A percentile compares a stretch with the other conserved stretches of the same genome.
Evolutionary conservation across 2,329 filamentous ascomycete genomes (phyloP).

Genomic region (Fusarium virguliforme): DNA sequence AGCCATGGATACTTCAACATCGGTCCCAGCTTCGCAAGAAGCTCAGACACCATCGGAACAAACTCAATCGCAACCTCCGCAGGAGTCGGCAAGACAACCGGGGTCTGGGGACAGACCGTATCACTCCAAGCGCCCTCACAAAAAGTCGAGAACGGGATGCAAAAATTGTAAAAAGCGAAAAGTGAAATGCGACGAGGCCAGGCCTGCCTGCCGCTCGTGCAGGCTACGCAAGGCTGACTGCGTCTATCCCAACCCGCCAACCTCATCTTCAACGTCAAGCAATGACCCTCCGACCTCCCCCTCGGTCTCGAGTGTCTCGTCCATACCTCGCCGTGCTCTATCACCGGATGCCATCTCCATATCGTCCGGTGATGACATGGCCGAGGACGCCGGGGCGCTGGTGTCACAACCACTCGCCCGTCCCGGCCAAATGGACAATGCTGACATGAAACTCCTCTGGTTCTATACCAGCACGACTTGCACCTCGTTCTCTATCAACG

Average conservation of each 20-base stretch:
- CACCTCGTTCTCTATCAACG: conserved; percentile 63
- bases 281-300: conserved; percentile 15
- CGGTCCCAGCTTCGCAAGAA: conserved; percentile 1
- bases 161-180: conserved; percentile 68
- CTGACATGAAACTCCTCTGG: conserved; percentile 71
- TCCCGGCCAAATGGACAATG: conserved; percentile 55
- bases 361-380: conserved; percentile 25
- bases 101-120: conserved; percentile 49
- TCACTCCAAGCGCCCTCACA: conserved; percentile 68
- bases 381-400: conserved; percentile 32
- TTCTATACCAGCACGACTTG: conserved; percentile 67
- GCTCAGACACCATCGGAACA: conserved; percentile 16
- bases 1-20: conserved; percentile 29
- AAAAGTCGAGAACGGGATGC: conserved; percentile 69
- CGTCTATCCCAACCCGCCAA: conserved; percentile 58
- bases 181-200: conserved; percentile 65
- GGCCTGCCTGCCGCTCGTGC: conserved; percentile 67
- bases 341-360: conserved; percentile 30
- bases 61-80: conserved; percentile 29
- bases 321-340: conserved; percentile 1
- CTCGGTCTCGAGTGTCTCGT: conserved; percentile 5
- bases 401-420: conserved; percentile 52
- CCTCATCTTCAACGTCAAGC: conserved; percentile 14
- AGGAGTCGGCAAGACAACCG: conserved; percentile 25
- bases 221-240: conserved; percentile 65